Evolutionary conservation across 805 yeast genomes (phyloP).

Genomic region (Pichia kluyveri): DNA sequence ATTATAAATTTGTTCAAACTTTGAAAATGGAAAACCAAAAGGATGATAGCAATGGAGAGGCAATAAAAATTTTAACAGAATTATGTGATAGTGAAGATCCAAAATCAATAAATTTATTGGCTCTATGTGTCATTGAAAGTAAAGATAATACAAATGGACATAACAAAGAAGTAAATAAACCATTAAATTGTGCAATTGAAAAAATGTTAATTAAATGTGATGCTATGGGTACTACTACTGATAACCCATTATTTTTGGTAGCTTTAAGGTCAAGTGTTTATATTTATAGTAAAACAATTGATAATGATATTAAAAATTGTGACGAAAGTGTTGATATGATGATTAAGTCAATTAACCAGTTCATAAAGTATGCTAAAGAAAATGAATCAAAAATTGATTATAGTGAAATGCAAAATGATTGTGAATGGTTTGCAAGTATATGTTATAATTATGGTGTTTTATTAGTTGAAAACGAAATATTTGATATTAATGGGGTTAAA

Average conservation of each 20-base stretch:
- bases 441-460: slow-evolving; percentile 12
- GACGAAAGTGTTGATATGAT: not conserved
- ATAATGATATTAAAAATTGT: not conserved
- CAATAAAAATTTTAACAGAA: slow-evolving; percentile 1
- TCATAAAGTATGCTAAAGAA: slow-evolving; percentile 1
- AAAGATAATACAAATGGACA: not conserved
- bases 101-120: slow-evolving; percentile 12
- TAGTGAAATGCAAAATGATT: slow-evolving; percentile 17
- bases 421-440: slow-evolving; percentile 33
- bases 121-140: slow-evolving; percentile 26
- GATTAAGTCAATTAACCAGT: not conserved
- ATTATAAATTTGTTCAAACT: slow-evolving; percentile 23
- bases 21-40: slow-evolving; percentile 6
- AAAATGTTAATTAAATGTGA: slow-evolving; percentile 2
- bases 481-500: slow-evolving; percentile 5
- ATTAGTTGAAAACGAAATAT: not conserved
- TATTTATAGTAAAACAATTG: slow-evolving; percentile 10
- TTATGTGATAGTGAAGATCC: not conserved
- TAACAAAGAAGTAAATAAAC: not conserved
- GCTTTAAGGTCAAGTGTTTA: slow-evolving; percentile 12
- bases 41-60: not conserved
- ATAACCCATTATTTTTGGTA: slow-evolving; percentile 5
- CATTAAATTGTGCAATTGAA: slow-evolving; percentile 4
- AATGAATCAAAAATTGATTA: not conserved
- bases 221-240: not conserved